phyloP scores from a whole-genome alignment of 192 early-diverging fungal genomes.

The Podila epicladia region DNA sequence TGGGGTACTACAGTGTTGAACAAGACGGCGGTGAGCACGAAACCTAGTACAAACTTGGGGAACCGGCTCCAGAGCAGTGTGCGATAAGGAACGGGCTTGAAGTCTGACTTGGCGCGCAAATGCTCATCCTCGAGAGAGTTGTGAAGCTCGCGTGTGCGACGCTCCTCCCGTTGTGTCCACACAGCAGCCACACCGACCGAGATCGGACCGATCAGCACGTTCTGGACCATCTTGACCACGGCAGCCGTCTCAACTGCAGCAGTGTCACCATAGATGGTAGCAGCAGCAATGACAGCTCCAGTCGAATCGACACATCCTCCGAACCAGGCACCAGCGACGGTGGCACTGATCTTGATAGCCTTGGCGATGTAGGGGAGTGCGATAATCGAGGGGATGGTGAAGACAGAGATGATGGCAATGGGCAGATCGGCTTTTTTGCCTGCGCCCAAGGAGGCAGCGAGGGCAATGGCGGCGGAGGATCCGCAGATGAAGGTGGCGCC shows the following conservation, averaged over 20 bases:
- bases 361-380: slow-evolving; percentile 64
- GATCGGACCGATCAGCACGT: slow-evolving; percentile 63
- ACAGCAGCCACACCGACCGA: slow-evolving; percentile 57
- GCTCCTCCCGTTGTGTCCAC: slow-evolving; percentile 56
- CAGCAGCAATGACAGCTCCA: slow-evolving; percentile 62
- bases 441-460: slow-evolving; percentile 55
- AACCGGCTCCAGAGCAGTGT: slow-evolving; percentile 58
- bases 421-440: slow-evolving; percentile 61
- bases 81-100: slow-evolving; percentile 25
- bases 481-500: slow-evolving; percentile 66
- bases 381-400: slow-evolving; percentile 63
- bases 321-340: slow-evolving; percentile 63
- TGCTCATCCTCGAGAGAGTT: slow-evolving; percentile 24
- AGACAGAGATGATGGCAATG: slow-evolving; percentile 65
- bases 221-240: slow-evolving; percentile 66
- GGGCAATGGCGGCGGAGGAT: slow-evolving; percentile 59
- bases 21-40: slow-evolving; percentile 56
- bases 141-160: slow-evolving; percentile 20
- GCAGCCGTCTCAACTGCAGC: slow-evolving; percentile 57
- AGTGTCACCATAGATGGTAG: slow-evolving; percentile 59
- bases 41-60: slow-evolving; percentile 63
- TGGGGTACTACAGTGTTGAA: slow-evolving; percentile 58
- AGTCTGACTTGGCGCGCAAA: slow-evolving; percentile 25
- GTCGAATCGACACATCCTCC: slow-evolving; percentile 66
- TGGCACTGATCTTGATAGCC: slow-evolving; percentile 40